These are phyloP conservation scores for Hydrangea macrophylla DNA, from an alignment of 148 eudicot species.

Conservation along the genomic window DNA sequence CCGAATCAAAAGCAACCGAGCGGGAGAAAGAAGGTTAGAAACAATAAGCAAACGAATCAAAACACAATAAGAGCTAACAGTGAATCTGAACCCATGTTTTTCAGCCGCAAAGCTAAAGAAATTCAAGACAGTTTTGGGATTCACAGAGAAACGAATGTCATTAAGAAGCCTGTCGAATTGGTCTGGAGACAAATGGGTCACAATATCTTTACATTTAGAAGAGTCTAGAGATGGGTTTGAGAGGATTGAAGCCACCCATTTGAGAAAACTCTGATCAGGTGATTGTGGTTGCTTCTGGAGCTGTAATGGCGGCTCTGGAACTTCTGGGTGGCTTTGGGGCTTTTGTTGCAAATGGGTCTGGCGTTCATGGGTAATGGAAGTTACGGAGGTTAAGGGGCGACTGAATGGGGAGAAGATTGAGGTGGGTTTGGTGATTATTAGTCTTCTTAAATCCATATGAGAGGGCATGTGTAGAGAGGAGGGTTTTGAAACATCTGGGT, in stretches of 20 bases:
- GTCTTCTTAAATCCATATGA: slow-evolving; percentile 45
- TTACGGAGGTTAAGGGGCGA: slow-evolving; percentile 21
- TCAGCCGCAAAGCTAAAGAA: slow-evolving; percentile 55
- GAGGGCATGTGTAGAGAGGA: slow-evolving; percentile 14
- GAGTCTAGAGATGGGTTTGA: slow-evolving; percentile 51
- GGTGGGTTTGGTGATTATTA: slow-evolving; percentile 18
- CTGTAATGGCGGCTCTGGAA: slow-evolving; percentile 12
- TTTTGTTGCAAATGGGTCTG: not conserved
- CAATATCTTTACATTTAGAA: slow-evolving; percentile 52
- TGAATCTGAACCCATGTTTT: slow-evolving; percentile 48
- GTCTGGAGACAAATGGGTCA: slow-evolving; percentile 45
- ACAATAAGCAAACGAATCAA: slow-evolving; percentile 66
- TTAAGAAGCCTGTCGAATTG: slow-evolving; percentile 58
- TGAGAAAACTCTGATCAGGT: slow-evolving; percentile 35
- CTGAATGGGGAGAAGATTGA: slow-evolving; percentile 27
- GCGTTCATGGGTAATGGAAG: slow-evolving; percentile 11
- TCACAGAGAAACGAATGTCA: slow-evolving; percentile 32
- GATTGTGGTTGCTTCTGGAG: slow-evolving; percentile 20
- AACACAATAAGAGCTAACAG: slow-evolving; percentile 63
- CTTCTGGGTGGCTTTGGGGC: not conserved
- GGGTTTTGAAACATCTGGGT: slow-evolving; percentile 8
- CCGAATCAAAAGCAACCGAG: slow-evolving; percentile 65
- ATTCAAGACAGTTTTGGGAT: slow-evolving; percentile 51
- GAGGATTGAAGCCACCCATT: slow-evolving; percentile 54
- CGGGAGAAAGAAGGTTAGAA: slow-evolving; percentile 44